Conservation (phyloP, 345 rosid species). For the Anacardium occidentale region DNA sequence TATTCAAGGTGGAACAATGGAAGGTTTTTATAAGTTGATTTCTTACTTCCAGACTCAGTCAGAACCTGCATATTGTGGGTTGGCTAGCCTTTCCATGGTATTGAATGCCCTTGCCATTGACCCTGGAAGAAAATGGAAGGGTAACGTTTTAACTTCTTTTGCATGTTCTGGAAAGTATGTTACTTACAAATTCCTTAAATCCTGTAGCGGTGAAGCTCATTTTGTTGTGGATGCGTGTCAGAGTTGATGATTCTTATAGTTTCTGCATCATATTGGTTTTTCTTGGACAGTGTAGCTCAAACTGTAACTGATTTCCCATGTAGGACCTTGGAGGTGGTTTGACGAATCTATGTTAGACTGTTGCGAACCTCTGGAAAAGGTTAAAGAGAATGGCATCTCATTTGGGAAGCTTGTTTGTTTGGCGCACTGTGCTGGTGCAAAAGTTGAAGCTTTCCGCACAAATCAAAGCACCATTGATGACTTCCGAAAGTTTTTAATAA, state of each 20-base stretch:
- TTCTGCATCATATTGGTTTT: conserved; percentile 3
- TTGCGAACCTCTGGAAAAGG: conserved; percentile 84
- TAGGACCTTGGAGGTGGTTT: conserved; percentile 99
- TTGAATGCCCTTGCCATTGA: conserved; percentile 89
- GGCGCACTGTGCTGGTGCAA: conserved; percentile 91
- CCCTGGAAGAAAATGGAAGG: conserved; percentile 84
- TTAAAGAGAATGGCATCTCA: conserved; percentile 77
- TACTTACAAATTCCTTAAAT: not conserved
- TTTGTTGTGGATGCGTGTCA: not conserved
- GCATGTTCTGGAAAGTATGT: not conserved
- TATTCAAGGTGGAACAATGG: conserved; percentile 86
- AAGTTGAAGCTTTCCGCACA: conserved; percentile 79
- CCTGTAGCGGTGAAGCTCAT: too few relatives aligned
- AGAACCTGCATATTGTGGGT: conserved; percentile 88
- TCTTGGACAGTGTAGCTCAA: conserved; percentile 6
- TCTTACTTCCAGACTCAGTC: conserved; percentile 90
- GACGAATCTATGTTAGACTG: conserved; percentile 96
- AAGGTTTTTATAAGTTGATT: conserved; percentile 77
- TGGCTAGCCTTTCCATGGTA: conserved; percentile 87
- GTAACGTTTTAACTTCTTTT: conserved; percentile 26
- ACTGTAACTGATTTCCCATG: conserved; percentile 20
- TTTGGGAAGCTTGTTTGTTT: conserved; percentile 89
- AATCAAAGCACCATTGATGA: conserved; percentile 74
- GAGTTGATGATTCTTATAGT: not conserved
- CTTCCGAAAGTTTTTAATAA: conserved; percentile 59